Evolutionary conservation across 495 filamentous ascomycete species (phyloP).

Genomic region (Coniosporium apollinis): DNA sequence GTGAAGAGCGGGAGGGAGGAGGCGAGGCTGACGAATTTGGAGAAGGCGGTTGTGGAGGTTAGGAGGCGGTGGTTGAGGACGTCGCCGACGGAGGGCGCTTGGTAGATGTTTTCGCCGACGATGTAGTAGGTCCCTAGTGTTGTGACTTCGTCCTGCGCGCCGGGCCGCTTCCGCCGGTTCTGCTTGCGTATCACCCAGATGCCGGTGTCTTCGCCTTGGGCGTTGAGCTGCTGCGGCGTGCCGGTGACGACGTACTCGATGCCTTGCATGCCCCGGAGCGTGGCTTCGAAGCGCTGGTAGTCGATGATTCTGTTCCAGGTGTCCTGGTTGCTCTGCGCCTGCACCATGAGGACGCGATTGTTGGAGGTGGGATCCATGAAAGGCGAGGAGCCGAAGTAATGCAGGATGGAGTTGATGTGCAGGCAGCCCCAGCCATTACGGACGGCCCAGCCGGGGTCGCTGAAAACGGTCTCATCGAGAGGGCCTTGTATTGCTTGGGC

Average conservation of each 20-base stretch:
- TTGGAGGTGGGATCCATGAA: slow-evolving; percentile 87
- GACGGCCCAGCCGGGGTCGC: too few relatives aligned
- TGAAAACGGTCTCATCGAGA: too few relatives aligned
- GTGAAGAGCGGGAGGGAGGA: slow-evolving; percentile 53
- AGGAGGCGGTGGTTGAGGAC: slow-evolving; percentile 57
- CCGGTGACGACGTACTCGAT: slow-evolving; percentile 23
- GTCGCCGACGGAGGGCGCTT: slow-evolving; percentile 69
- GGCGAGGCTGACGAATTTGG: slow-evolving; percentile 45
- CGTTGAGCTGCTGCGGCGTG: slow-evolving; percentile 36
- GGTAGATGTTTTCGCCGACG: slow-evolving; percentile 70
- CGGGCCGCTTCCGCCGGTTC: slow-evolving; percentile 40
- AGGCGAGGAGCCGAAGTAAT: slow-evolving; percentile 77
- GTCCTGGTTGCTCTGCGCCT: slow-evolving; percentile 54
- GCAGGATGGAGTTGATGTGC: too few relatives aligned
- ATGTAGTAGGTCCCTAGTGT: slow-evolving; percentile 71
- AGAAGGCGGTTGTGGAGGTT: slow-evolving; percentile 43
- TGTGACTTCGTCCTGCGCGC: slow-evolving; percentile 37
- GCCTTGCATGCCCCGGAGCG: slow-evolving; percentile 62
- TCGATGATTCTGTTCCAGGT: slow-evolving; percentile 35
- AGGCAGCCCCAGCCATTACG: too few relatives aligned
- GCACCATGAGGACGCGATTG: slow-evolving; percentile 59
- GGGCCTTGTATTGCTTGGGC: too few relatives aligned
- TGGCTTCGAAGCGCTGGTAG: slow-evolving; percentile 62
- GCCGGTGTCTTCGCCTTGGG: slow-evolving; percentile 38
- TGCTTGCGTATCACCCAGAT: slow-evolving; percentile 93